Conservation (phyloP, 2,329 filamentous ascomycete genomes). For the Cladosporium colombiae region DNA sequence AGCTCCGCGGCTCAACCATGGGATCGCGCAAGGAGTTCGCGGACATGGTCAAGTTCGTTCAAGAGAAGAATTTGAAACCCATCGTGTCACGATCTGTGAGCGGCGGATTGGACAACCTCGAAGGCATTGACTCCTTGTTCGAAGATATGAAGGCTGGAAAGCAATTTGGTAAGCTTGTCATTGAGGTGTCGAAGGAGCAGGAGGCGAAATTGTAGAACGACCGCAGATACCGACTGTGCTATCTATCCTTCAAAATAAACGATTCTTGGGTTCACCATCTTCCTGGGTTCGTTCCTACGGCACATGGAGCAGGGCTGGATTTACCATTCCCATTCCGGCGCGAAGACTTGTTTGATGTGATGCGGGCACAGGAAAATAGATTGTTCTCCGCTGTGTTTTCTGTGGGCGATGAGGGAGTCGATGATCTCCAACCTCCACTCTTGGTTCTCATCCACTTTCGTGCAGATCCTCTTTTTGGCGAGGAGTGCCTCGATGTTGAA, state of each 20-base stretch:
- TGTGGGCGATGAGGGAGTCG: not conserved
- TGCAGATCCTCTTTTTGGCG: not conserved
- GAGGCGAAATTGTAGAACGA: conserved; percentile 9
- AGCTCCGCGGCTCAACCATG: conserved; percentile 86
- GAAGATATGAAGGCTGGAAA: conserved; percentile 81
- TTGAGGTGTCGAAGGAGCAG: conserved; percentile 58
- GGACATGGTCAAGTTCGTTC: conserved; percentile 87
- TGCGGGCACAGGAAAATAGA: not conserved
- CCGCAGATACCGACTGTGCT: not conserved
- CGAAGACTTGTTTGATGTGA: not conserved
- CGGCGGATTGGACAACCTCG: conserved; percentile 68
- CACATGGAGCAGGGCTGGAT: not conserved
- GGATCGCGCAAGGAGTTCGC: conserved; percentile 83
- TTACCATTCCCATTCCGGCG: not conserved
- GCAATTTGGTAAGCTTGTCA: conserved; percentile 92
- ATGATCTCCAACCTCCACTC: not conserved
- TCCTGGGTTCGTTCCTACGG: not conserved
- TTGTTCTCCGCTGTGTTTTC: not conserved
- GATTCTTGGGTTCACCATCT: not conserved
- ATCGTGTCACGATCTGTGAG: conserved; percentile 71
- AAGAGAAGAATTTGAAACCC: conserved; percentile 69
- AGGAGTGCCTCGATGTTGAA: not conserved
- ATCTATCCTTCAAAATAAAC: not conserved
- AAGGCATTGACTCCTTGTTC: conserved; percentile 80
- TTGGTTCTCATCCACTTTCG: not conserved